phyloP scores from a whole-genome alignment of 75 land plant genomes.

The Sequoia sempervirens region DNA sequence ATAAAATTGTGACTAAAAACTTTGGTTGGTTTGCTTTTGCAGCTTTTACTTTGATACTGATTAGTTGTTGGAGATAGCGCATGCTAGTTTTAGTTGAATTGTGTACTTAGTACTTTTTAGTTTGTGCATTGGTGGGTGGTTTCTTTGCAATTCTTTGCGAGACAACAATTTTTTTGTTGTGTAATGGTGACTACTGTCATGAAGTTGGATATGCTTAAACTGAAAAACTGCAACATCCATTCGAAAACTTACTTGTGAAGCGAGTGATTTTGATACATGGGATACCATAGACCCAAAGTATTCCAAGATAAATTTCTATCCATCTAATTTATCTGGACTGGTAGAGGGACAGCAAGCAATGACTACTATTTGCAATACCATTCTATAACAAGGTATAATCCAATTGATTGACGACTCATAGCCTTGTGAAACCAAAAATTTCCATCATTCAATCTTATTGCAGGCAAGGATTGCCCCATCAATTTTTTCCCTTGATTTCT shows the following conservation, averaged over 20 bases:
- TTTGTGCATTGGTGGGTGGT: neutral
- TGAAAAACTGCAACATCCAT: neutral
- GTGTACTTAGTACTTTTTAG: neutral
- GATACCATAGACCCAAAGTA: neutral
- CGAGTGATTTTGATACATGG: too few relatives aligned
- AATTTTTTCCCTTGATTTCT: too few relatives aligned
- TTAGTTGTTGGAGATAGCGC: neutral
- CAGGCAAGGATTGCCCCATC: too few relatives aligned
- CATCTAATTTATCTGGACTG: neutral
- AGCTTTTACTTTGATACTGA: neutral
- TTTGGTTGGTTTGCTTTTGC: neutral
- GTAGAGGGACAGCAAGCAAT: too few relatives aligned
- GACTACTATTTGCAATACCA: neutral
- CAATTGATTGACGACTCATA: too few relatives aligned
- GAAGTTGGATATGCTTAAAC: neutral
- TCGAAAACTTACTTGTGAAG: neutral
- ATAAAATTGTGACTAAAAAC: neutral
- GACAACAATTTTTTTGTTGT: too few relatives aligned
- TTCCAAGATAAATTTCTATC: neutral
- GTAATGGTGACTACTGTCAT: neutral
- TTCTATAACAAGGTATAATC: too few relatives aligned
- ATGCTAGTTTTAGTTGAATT: neutral
- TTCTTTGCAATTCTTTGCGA: neutral
- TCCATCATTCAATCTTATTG: too few relatives aligned
- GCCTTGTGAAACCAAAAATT: too few relatives aligned